phyloP scores from a whole-genome alignment of 441 rosid species.

The Populus hybrid region DNA sequence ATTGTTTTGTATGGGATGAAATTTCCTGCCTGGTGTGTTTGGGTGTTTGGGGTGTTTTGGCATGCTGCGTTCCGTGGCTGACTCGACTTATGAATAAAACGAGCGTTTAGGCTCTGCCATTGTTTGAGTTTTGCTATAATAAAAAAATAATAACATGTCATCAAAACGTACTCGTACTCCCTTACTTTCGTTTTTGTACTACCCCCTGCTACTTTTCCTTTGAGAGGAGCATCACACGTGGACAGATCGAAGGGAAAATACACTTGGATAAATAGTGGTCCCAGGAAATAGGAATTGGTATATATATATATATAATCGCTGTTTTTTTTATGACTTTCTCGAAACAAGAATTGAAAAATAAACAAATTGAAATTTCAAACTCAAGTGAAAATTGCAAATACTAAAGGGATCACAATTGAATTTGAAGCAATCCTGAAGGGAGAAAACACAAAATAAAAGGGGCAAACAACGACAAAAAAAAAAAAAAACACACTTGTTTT shows the following conservation, averaged over 20 bases:
- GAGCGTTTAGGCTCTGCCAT: background rate
- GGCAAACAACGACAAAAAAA: too few relatives aligned
- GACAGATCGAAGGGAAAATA: background rate
- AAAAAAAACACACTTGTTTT: too few relatives aligned
- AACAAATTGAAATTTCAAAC: too few relatives aligned
- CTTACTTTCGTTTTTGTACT: background rate
- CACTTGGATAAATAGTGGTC: background rate
- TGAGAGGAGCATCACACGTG: background rate
- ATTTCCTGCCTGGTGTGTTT: background rate
- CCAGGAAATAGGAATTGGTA: background rate
- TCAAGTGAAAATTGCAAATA: too few relatives aligned
- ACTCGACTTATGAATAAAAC: conserved; percentile 4
- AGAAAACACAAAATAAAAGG: too few relatives aligned
- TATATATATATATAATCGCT: too few relatives aligned
- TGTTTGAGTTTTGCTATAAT: conserved; percentile 6
- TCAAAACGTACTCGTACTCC: background rate
- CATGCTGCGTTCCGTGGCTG: conserved; percentile 20
- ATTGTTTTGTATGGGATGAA: conserved; percentile 26
- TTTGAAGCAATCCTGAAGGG: too few relatives aligned
- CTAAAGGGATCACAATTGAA: too few relatives aligned
- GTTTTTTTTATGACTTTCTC: too few relatives aligned
- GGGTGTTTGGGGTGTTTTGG: background rate
- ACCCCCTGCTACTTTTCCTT: background rate
- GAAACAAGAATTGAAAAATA: too few relatives aligned
- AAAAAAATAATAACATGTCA: background rate